Evolutionary conservation across 2,329 filamentous ascomycete genomes (phyloP), one percentile per base, ranked within the genome.

Genomic region (Penicillium sp.): DNA sequence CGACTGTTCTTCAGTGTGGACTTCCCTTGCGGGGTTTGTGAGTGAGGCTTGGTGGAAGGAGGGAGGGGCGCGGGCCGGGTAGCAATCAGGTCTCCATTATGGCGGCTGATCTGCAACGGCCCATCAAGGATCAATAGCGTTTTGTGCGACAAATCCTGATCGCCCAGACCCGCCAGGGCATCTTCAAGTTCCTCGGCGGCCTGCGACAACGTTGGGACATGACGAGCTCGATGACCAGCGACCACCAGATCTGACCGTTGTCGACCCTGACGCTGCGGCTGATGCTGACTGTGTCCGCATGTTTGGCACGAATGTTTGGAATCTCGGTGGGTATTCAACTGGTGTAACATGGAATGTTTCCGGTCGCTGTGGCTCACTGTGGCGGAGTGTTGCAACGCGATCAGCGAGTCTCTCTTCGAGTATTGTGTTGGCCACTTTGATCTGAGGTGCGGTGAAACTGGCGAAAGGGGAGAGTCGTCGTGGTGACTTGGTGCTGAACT

Each of bases 141-240:
- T 15, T 52, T 53, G 7, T 60, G 58, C 12, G 60, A 21, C 21
- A 25, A 29, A 21, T 49, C 51, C 8, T 47, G 39, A 10, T 27
- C 57, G 17, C 31, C 23, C 17, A 66, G 29, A 19, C 41, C 52
- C 2, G 59, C 59, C 2, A 67, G 54, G 3, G 61, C 49, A 38
- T 61, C 51, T 33, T 62, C 61, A 49, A 78, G 62, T 9, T 77
- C 75, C 29, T 70, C 61, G n/a, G 73, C 67, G 1, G 74, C 75
- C 59, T 74, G 65, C 8, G 69, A 69, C 9, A 74, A 53, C 0
- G 70, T 68, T 38, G 65, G 68, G 4, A 58, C 42, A 50, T 64
- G 62, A 7, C 56, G 57, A 27, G 49, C 29, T 3, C 55, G 41
- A 23, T 57, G 61, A 8, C 60, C 54, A n/a, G 54, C 52, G 6